Evolutionary conservation across 1,284 basidiomycete species (phyloP).

Genomic region (Fomitiporia mediterranea): DNA sequence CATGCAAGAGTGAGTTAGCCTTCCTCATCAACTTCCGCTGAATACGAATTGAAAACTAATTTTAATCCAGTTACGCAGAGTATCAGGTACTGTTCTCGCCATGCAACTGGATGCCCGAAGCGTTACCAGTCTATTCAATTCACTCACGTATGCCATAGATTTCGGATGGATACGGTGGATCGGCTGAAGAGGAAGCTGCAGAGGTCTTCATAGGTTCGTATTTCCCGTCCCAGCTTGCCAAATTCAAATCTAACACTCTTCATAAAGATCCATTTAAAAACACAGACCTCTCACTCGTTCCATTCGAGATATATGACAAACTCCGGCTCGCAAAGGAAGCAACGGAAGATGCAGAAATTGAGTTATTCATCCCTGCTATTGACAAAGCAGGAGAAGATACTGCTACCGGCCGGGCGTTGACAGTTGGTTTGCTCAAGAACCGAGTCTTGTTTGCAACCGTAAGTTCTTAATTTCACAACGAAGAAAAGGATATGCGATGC

Average conservation of each 20-base stretch:
- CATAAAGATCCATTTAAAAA: conserved; percentile 10
- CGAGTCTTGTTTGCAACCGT: conserved; percentile 16
- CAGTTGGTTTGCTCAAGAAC: conserved; percentile 16
- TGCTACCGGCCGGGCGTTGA: conserved; percentile 9
- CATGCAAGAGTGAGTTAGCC: too few relatives aligned
- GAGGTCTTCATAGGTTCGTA: conserved; percentile 13
- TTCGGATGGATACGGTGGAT: conserved; percentile 17
- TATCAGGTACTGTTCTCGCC: conserved; percentile 4
- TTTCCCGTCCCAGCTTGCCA: neutral
- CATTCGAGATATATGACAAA: conserved; percentile 15
- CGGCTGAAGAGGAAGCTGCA: conserved; percentile 13
- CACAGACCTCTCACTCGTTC: conserved; percentile 3
- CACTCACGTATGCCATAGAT: neutral
- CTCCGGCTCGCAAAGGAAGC: conserved; percentile 8
- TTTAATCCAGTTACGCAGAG: conserved; percentile 9
- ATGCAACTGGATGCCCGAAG: neutral
- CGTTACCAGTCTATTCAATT: neutral
- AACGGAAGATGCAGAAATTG: conserved; percentile 15
- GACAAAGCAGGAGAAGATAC: neutral
- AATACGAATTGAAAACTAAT: too few relatives aligned
- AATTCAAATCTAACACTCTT: neutral
- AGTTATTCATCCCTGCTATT: conserved; percentile 16
- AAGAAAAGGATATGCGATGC: neutral
- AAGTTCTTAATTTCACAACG: neutral
- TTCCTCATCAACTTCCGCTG: too few relatives aligned